Percentiles rank a stretch among this genome's conserved stretches.
These are phyloP conservation scores for Fennellomyces sp. DNA, from an alignment of 371 early-diverging fungal genomes.

Conservation along the genomic window DNA sequence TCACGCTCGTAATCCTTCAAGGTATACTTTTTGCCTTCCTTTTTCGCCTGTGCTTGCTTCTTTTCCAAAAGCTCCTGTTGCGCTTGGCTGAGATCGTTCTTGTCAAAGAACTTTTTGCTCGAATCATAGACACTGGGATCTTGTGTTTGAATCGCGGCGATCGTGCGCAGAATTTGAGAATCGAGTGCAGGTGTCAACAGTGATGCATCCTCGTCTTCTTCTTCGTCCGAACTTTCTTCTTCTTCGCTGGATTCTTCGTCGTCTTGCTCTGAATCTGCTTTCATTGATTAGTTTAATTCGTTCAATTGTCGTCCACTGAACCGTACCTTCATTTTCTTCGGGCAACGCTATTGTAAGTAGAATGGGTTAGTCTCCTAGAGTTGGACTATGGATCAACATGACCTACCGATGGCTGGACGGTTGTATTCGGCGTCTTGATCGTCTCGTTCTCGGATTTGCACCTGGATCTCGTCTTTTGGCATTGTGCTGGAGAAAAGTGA, in stretches of 20 bases:
- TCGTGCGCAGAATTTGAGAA: conserved; percentile 89
- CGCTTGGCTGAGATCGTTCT: conserved; percentile 65
- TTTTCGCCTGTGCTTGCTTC: conserved; percentile 46
- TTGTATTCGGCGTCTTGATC: conserved; percentile 14
- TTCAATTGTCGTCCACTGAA: no score
- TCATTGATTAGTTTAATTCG: not conserved
- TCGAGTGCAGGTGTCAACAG: conserved; percentile 89
- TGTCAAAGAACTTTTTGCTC: conserved; percentile 69
- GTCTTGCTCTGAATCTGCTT: not conserved
- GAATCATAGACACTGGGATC: conserved; percentile 87
- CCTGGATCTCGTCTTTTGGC: conserved; percentile 9
- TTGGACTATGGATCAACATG: no score
- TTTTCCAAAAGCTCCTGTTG: conserved; percentile 59
- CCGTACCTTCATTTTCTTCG: not conserved
- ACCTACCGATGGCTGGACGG: conserved; percentile 20
- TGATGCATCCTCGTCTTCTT: conserved; percentile 89
- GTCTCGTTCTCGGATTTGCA: conserved; percentile 14
- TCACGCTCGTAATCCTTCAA: conserved; percentile 82
- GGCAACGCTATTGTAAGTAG: not conserved
- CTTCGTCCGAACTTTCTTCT: conserved; percentile 57
- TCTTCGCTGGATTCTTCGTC: conserved; percentile 21
- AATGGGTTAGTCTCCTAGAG: not conserved
- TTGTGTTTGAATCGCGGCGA: conserved; percentile 76
- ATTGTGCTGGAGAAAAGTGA: not conserved
- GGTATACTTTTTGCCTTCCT: conserved; percentile 57